Evolutionary conservation across 192 early-diverging fungal species (phyloP), one percentile per base, ranked within the genome.

Genomic region (Piromyces finnis): DNA sequence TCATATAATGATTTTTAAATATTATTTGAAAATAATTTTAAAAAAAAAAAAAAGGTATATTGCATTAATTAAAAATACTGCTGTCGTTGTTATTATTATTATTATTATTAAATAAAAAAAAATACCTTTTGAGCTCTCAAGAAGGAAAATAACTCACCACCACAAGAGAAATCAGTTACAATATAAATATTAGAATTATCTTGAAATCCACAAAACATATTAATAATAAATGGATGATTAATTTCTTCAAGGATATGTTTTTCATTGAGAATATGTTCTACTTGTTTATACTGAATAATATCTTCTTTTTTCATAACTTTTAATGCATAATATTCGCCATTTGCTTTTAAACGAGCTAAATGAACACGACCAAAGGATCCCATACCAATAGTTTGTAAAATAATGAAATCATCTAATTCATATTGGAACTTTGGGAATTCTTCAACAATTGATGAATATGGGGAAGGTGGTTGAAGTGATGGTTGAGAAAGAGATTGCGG

Each of bases 91-190:
- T n/a, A n/a, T n/a, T n/a, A n/a, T n/a, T n/a, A n/a, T n/a, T n/a
- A 6, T 32, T 32, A 6, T 32, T 32, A 32, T 32, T 32, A 32
- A 32, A 9, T 6, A 32, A 32, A 32, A 32, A 32, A 32, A 32
- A 32, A 32, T 90, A 94, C 94, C 86, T 93, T 92, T 68, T 91
- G 90, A 84, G 93, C 91, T 87, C 89, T 82, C 85, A 93, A 79
- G 79, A 93, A 87, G 81, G 92, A 88, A 85, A 93, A 92, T 83
- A 98, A 87, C 88, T 98, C 94, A 78, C 96, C 97, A 82, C 97
- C 97, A 36, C 93, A 92, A 12, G 97, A 93, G 87, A 96, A 98
- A 85, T 97, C 96, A 90, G 97, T 90, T 18, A 96, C 94, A 85
- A 98, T 94, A 85, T 97, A 97, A 82, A 98, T 83, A 84, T 95